phyloP scores from a whole-genome alignment of 208 protist species.

The Acanthamoeba polyphaga region DNA sequence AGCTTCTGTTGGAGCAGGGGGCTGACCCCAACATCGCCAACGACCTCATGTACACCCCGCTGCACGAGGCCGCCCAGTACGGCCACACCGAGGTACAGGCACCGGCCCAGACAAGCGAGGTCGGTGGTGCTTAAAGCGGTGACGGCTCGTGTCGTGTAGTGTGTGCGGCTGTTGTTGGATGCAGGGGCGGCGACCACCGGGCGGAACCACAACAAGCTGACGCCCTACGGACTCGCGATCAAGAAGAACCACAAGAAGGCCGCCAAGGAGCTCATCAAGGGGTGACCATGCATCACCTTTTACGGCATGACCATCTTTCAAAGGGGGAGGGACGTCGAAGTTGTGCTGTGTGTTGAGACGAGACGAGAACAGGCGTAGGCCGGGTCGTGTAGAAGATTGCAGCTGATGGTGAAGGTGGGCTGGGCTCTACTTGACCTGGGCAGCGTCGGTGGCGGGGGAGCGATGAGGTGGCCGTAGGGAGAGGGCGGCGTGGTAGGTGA shows the following conservation, averaged over 20 bases:
- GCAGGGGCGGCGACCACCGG: not conserved
- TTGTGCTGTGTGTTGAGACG: too few species aligned
- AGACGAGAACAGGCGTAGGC: too few species aligned
- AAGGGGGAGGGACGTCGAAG: too few species aligned
- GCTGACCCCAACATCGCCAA: conserved; percentile 39
- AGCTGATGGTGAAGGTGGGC: too few species aligned
- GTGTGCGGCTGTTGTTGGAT: conserved; percentile 26
- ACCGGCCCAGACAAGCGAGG: not conserved
- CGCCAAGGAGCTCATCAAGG: not conserved
- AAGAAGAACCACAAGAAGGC: conserved; percentile 53
- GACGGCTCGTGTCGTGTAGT: not conserved
- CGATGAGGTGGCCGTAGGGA: not conserved
- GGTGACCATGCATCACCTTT: not conserved
- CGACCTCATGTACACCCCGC: conserved; percentile 47
- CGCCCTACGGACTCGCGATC: not conserved
- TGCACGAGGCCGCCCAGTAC: conserved; percentile 48
- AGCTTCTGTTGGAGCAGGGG: not conserved
- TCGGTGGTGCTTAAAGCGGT: too few species aligned
- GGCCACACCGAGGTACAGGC: conserved; percentile 4
- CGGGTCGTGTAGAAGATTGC: too few species aligned
- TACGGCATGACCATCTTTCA: too few species aligned
- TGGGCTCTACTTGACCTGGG: too few species aligned
- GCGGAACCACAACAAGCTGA: conserved; percentile 59
- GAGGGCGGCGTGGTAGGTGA: conserved; percentile 25
- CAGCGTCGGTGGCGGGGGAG: not conserved